phyloP scores from a whole-genome alignment of 306 rosid species.

The Lupinus albus region DNA sequence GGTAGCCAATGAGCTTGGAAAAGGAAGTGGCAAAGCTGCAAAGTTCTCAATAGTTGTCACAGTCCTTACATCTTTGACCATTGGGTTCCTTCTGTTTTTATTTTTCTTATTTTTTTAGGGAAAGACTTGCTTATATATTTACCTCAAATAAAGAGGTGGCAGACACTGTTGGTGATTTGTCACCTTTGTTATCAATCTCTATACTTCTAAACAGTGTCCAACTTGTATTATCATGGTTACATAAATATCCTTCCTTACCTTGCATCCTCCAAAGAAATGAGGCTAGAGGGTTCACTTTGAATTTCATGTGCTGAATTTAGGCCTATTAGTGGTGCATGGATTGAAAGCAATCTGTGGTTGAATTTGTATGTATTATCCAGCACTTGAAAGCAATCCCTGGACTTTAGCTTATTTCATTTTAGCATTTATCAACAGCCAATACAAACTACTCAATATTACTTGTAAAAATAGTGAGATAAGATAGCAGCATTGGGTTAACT shows the following conservation, averaged over 20 bases:
- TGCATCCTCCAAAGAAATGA: no score
- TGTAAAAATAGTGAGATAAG: neutral
- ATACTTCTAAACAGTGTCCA: slow-evolving; percentile 58
- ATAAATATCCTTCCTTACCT: no score
- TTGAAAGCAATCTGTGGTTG: no score
- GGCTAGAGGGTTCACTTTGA: no score
- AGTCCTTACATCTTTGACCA: slow-evolving; percentile 43
- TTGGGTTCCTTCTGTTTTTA: slow-evolving; percentile 46
- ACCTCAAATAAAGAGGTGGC: slow-evolving; percentile 46
- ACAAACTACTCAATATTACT: no score
- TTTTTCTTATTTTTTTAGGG: slow-evolving; percentile 52
- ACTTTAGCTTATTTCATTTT: no score
- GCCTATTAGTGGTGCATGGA: no score
- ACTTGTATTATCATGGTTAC: no score
- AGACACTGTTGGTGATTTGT: slow-evolving; percentile 48
- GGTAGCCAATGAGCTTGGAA: slow-evolving; percentile 63
- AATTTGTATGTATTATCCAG: no score
- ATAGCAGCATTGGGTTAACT: neutral
- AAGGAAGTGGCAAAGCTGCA: slow-evolving; percentile 56
- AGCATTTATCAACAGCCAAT: no score
- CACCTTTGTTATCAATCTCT: slow-evolving; percentile 52
- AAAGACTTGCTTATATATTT: slow-evolving; percentile 50
- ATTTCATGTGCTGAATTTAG: no score
- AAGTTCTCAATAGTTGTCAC: slow-evolving; percentile 45
- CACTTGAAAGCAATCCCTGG: no score